These are phyloP conservation scores for Herpetomonas tarakana DNA, from an alignment of 208 protist genomes.

Conservation along the genomic window DNA sequence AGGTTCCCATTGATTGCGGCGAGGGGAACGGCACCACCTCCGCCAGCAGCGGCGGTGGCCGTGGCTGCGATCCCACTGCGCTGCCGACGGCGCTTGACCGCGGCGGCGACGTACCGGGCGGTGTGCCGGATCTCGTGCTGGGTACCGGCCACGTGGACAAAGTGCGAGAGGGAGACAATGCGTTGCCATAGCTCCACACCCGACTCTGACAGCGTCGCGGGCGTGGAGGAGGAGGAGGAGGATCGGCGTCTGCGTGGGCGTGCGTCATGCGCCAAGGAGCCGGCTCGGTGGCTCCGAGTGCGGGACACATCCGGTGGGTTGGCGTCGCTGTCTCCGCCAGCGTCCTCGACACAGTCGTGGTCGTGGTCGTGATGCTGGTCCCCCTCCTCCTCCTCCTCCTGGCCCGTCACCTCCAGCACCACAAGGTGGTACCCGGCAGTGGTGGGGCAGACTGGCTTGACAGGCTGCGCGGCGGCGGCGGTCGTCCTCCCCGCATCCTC, in stretches of 20 bases:
- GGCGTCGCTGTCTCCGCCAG: not conserved
- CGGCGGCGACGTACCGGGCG: slow-evolving; percentile 31
- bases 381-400: not conserved
- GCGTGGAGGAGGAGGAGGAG: slow-evolving; percentile 3
- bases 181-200: slow-evolving; percentile 20
- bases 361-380: not conserved
- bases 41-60: not conserved
- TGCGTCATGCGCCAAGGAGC: too few species aligned
- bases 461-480: slow-evolving; percentile 1
- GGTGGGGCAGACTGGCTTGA: not conserved
- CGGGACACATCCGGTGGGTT: too few species aligned
- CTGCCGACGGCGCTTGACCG: slow-evolving; percentile 17
- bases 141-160: slow-evolving; percentile 44
- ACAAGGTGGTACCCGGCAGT: not conserved
- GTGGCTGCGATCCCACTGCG: not conserved
- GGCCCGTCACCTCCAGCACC: not conserved
- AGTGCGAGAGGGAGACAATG: slow-evolving; percentile 27
- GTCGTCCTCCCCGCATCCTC: too few species aligned
- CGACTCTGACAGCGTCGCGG: not conserved
- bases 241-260: not conserved
- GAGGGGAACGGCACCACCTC: too few species aligned
- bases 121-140: slow-evolving; percentile 25
- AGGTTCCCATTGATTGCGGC: not conserved
- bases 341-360: not conserved
- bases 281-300: too few species aligned